These are phyloP conservation scores for Conringia planisiliqua DNA, from an alignment of 345 rosid genomes.

Conservation along the genomic window DNA sequence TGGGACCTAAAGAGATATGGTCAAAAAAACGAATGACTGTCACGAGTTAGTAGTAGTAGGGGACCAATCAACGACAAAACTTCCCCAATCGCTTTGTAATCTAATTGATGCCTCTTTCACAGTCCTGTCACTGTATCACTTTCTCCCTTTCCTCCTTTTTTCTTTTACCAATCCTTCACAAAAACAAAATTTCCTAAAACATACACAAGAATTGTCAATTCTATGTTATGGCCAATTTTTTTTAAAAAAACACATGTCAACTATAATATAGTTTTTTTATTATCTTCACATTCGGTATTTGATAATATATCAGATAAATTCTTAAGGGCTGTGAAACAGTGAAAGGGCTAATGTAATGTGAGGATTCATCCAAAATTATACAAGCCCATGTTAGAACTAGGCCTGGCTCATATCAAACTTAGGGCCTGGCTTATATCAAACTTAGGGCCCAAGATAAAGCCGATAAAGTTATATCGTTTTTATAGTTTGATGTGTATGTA, in stretches of 20 bases:
- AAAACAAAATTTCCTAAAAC: conserved; percentile 14
- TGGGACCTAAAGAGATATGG: conserved; percentile 19
- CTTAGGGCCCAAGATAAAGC: background rate
- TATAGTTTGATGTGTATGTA: no score
- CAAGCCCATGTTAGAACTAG: background rate
- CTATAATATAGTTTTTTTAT: no score
- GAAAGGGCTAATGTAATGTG: background rate
- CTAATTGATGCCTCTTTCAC: conserved; percentile 16
- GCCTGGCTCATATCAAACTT: background rate
- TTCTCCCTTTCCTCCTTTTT: background rate
- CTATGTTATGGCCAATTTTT: background rate
- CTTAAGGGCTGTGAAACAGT: background rate
- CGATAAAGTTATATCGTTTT: background rate
- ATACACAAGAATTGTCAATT: conserved; percentile 16
- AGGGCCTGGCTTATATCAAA: background rate
- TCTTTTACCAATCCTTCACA: background rate
- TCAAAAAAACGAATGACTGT: conserved; percentile 25
- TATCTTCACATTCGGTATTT: background rate
- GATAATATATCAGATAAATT: background rate
- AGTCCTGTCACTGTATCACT: conserved; percentile 30
- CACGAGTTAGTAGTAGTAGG: conserved; percentile 12
- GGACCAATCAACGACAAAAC: conserved; percentile 32
- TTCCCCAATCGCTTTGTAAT: conserved; percentile 11
- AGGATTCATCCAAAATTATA: background rate
- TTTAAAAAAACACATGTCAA: no score